Base-by-base conservation (phyloP, 2,329 filamentous ascomycete species). In the Aureobasidium musti region DNA sequence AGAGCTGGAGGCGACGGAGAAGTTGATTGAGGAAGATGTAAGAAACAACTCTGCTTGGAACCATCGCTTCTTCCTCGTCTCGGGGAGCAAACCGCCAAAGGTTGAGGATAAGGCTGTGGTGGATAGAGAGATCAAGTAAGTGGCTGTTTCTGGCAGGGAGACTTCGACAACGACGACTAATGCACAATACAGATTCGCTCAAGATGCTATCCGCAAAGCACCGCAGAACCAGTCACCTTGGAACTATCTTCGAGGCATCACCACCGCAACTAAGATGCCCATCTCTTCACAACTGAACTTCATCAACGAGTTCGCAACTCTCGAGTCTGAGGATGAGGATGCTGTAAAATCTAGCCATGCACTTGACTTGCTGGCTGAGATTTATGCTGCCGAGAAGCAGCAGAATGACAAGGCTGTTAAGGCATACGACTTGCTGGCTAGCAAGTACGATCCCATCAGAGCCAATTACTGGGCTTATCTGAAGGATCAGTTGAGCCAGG, bases 31-130 rank as follows among this genome's bases (percentile, higher is more conserved):
- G 67, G 82, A 86, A 39, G 95, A 99, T 77, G 87, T 98, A 68
- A 86, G 93, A 74, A 99, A 99, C 81, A 99, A 99, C 78, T 95
- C 91, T 52, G 95, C 94, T 19, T 99, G 95, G 95, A 96, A 94
- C 71, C 94, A 99, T 81, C 89, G 95, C 61, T 98, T 95, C 83
- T 97, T 94, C 77, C 77, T 98, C n/a, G 87, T 94, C 21, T 96
- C 97, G 84, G 85, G 76, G n/a, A n/a, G 57, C 11, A 19, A 37
- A 1, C 28, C 81, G 84, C 82, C 13, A 75, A 76, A 39, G 76
- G 69, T 70, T 77, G 71, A 28, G 76, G 80, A 70, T 70, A 79
- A 82, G 30, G 83, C 83, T 1, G 77, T 92, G 8, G 79, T 95
- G 52, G 86, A 92, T 69, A 82, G 89, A 39, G 95, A 99, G 80